Evolutionary conservation across 306 rosid species (phyloP), one percentile per base, ranked within the genome.

Genomic region (Nissolia schottii): DNA sequence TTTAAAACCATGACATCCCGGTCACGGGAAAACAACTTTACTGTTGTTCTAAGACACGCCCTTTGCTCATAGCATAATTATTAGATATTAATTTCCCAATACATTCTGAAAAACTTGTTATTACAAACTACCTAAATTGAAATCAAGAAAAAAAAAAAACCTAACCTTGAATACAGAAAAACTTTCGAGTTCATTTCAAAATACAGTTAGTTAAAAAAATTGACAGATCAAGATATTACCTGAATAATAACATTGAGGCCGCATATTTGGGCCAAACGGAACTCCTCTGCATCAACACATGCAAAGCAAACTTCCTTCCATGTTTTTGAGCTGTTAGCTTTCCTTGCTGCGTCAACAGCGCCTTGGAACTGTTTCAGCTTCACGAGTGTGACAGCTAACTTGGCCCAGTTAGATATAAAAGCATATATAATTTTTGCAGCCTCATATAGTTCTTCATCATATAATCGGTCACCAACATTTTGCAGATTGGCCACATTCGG

Each of bases 291-390:
- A 76, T 95, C 97, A 69, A 95, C 97, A 74, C 99, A 95, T 43
- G 99, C 97, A 86, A 91, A 94, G 87, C 99, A 94, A 73, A 94
- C 97, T 81, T 94, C 99, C 84, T 94, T 94, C 99, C 99, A 94
- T 81, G 99, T 94, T 86, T 94, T 94, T 12, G 97, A 79, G 50
- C 99, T 94, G 86, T 94, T 94, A 69, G 99, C 99, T 85, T 94
- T 94, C 82, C 99, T 82, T 79, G 99, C 99, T 27, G 99, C 99
- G 82, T 94, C 99, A 73, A 94, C 99, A 18, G 99, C 99, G 16
- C 97, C 95, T 83, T 94, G 99, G 88, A 91, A 94, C 76, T 94
- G 99, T 69, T 88, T 81, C 77, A 94, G 82, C 86, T 88, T 94
- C 82, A 94, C 97, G 23, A 94, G 99, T 7, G 97, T 94, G 82